Conservation (phyloP, 2,329 filamentous ascomycete genomes). For the Clonostachys rhizophaga region DNA sequence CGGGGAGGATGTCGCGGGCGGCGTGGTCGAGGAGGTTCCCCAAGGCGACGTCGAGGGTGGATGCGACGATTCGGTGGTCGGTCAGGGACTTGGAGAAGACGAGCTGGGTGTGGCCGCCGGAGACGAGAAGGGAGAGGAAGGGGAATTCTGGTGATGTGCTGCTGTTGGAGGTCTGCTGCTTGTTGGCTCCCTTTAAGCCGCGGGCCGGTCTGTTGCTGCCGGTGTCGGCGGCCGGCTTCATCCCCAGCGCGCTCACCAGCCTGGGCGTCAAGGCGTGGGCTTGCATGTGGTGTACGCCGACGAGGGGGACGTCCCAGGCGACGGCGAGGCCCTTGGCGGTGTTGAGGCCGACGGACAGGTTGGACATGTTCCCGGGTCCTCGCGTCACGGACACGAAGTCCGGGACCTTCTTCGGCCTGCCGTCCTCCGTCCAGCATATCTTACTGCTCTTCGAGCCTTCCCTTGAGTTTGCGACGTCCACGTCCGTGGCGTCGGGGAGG, state of each 20-base stretch:
- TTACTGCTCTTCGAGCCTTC: conserved; percentile 1
- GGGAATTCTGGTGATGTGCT: conserved; percentile 58
- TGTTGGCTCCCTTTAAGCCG: neutral
- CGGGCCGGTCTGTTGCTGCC: neutral
- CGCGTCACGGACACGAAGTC: conserved; percentile 88
- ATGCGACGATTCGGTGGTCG: conserved; percentile 68
- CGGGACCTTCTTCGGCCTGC: conserved; percentile 39
- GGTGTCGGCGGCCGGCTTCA: conserved; percentile 9
- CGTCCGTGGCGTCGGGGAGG: conserved; percentile 32
- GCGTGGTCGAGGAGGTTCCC: conserved; percentile 89
- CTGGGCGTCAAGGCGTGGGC: conserved; percentile 88
- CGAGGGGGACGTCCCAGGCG: conserved; percentile 76
- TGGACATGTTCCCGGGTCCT: conserved; percentile 83
- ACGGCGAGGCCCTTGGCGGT: conserved; percentile 82
- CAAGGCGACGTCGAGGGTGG: conserved; percentile 76
- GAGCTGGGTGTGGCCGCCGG: conserved; percentile 87
- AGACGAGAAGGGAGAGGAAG: conserved; percentile 84
- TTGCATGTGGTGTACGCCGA: conserved; percentile 96
- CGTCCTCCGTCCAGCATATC: conserved; percentile 7
- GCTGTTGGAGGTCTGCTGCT: neutral
- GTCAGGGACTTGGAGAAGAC: conserved; percentile 66
- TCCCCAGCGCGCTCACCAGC: conserved; percentile 60
- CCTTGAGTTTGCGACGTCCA: conserved; percentile 5
- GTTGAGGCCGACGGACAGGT: conserved; percentile 73
- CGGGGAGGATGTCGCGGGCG: conserved; percentile 71